Evolutionary conservation across 805 yeast genomes (phyloP), one percentile per base, ranked within the genome.

Genomic region (Yarrowia sp.): DNA sequence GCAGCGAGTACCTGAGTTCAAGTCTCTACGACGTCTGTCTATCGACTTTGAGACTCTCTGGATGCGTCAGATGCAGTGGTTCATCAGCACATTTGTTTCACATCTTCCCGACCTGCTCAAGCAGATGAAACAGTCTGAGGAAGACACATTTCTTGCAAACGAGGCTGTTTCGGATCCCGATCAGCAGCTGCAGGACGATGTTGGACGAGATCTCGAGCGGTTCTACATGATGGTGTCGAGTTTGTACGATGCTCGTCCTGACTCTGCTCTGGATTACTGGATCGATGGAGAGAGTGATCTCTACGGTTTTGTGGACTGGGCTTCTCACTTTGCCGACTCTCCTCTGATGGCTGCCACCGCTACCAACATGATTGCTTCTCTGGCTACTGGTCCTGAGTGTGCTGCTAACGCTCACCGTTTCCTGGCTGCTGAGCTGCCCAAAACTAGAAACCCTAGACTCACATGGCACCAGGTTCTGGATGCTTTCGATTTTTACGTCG

Each of bases 261-360:
- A 81, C 31, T 76, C 86, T 8, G 82, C 89, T 13, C 71, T 79
- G 1, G 64, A 62, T 8, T 88, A 90, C 71, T 92, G 97, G 96
- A 73, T 75, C 11, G 90, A 88, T 68, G 78, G 83, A 17, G 85
- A 82, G 63, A 83, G 87, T 13, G 86, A 86, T 65, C 79, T 90
- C 1, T 81, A 84, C 71, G 98, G 97, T 0, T 92, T 95, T 69
- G 79, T 93, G 44, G 84, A 84, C 65, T 95, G 98, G 98, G 96
- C 96, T 0, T 80, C 95, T 1, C 85, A 84, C 66, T 86, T 89
- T 70, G 91, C 86, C 67, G 90, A 90, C 14, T 68, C 75, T 1
- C 87, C 93, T 9, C 78, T 91, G 57, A 90, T 92, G 78, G 84
- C 90, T 61, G 88, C 98, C 0, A 84, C 96, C 0, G 91, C 87